Evolutionary conservation across 2,329 filamentous ascomycete genomes (phyloP), one percentile per base, ranked within the genome.

Genomic region (Ceratocystis colombiana): DNA sequence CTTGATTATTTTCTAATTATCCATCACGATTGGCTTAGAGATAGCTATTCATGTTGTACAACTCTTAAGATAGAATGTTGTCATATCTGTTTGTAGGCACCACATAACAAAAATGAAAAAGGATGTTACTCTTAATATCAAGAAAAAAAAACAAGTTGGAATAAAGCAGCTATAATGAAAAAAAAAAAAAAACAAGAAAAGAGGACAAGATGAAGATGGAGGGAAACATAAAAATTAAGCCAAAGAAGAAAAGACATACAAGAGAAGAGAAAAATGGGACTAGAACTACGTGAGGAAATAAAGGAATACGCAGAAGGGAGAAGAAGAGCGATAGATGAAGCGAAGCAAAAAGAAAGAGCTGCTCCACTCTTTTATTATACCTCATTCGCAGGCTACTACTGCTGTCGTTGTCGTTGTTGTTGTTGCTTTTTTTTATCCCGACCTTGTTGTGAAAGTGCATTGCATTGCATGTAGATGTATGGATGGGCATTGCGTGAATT

Each of bases 1-100:
- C 61, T 55, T 66, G 61, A 37, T 53, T 46, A 61, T 65, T 12
- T 55, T 48, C 33, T 57, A 53, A 33, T 17, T 33, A 8, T 7
- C 30, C 30, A 7, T 8, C 30, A 33, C 30, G 30, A 33, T 33
- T 25, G 22, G 61, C 12, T 45, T 28, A 46, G 45, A 17, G 22
- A 59, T 22, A 17, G n/a, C 57, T 61, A 61, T 61, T 59, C 28
- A 61, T 57, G 33, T 55, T 50, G 33, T 17, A 44, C 12, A 20
- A 6, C 10, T 55, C 25, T 22, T 37, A 20, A 17, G 33, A 33
- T 48, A 48, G n/a, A 55, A 7, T 25, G 22, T 12, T 25, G 1
- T 55, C 12, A 12, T 12, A 8, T 28, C 25, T 20, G 12, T 22
- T 22, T 17, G 10, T 12, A 57, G 15, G 15, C 53, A 33, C 7